Conservation (phyloP, 75 land plant genomes). For the Cupressus sempervirens region DNA sequence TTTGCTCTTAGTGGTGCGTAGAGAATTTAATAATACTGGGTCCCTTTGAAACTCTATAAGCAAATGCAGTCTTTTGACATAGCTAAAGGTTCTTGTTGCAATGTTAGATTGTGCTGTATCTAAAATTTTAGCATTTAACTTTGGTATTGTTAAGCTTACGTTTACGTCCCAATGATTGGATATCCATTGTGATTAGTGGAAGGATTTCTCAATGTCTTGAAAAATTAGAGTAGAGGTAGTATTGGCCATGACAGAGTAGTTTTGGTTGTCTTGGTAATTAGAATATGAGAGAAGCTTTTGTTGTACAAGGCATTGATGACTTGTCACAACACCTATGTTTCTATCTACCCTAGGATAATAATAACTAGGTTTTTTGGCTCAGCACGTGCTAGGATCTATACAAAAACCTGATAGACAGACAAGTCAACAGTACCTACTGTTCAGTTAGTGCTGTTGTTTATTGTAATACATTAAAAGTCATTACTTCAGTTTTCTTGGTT, state of each 20-base stretch:
- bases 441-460: too few relatives aligned
- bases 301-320: too few relatives aligned
- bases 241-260: too few relatives aligned
- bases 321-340: not conserved
- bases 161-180: not conserved
- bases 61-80: not conserved
- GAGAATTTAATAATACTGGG: not conserved
- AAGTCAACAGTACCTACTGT: too few relatives aligned
- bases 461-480: too few relatives aligned
- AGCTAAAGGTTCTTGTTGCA: not conserved
- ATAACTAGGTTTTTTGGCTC: not conserved
- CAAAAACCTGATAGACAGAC: not conserved
- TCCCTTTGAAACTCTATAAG: too few relatives aligned
- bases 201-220: not conserved
- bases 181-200: not conserved
- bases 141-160: not conserved
- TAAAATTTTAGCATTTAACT: not conserved
- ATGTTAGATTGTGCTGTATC: not conserved
- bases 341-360: not conserved
- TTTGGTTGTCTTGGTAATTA: too few relatives aligned
- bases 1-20: not conserved
- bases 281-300: too few relatives aligned
- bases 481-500: too few relatives aligned
- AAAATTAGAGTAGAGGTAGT: too few relatives aligned
- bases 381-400: not conserved